Conservation (phyloP, 768 basidiomycete species). For the Psilocybe subaeruginosa region DNA sequence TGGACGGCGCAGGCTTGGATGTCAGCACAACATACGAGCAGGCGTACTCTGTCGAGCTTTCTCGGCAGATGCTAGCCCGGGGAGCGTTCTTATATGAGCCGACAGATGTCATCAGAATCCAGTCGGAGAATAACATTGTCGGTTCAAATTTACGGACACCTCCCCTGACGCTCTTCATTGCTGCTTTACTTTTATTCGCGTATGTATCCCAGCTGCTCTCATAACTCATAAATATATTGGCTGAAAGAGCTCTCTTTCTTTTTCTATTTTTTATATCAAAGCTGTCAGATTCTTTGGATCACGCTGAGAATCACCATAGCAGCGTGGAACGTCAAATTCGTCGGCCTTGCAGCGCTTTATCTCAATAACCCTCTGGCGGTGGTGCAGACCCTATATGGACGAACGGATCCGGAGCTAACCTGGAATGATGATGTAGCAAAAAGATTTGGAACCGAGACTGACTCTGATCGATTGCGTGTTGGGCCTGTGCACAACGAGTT, state of each 20-base stretch:
- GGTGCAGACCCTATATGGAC: conserved; percentile 4
- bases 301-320: background rate
- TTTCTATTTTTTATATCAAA: background rate
- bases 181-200: conserved; percentile 1
- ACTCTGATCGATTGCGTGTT: conserved; percentile 1
- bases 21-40: background rate
- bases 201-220: background rate
- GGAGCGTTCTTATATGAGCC: conserved; percentile 1
- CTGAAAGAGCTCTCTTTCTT: background rate
- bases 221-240: background rate
- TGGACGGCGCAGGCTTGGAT: background rate
- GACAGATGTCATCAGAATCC: background rate
- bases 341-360: conserved; percentile 4
- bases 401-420: background rate
- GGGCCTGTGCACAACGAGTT: background rate
- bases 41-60: conserved; percentile 1
- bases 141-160: conserved; percentile 2
- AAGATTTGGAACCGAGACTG: conserved; percentile 4
- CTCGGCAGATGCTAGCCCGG: background rate
- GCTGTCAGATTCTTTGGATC: conserved; percentile 6
- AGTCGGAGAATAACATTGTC: background rate
- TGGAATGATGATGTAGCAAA: conserved; percentile 3
- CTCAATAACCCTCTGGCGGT: background rate
- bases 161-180: background rate
- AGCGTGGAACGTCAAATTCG: background rate